Conservation (phyloP, 176 grass and related monocot species). For the Musa troglodytarum region DNA sequence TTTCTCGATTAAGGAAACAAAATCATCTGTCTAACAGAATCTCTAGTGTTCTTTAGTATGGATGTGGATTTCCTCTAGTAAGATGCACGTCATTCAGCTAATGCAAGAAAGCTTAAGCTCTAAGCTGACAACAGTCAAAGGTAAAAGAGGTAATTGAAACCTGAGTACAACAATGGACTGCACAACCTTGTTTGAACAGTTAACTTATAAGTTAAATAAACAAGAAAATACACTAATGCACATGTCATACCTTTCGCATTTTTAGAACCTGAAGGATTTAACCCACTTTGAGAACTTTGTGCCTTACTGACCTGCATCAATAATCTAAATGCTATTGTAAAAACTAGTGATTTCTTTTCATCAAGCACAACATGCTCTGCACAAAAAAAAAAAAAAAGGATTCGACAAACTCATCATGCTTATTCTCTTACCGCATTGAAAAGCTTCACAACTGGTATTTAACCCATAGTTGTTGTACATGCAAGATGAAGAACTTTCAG, state of each 20-base stretch:
- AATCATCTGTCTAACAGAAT: no score
- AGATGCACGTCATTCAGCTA: no score
- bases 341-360: background rate
- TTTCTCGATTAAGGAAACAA: no score
- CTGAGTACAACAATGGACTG: no score
- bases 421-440: slow-evolving; percentile 74
- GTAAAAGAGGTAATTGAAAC: no score
- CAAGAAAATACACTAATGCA: background rate
- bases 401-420: background rate
- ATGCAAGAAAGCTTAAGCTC: no score
- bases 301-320: slow-evolving; percentile 61
- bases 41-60: no score
- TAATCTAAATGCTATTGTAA: slow-evolving; percentile 1
- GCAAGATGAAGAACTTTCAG: slow-evolving; percentile 12
- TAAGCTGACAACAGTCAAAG: no score
- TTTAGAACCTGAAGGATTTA: slow-evolving; percentile 69
- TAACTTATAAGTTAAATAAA: no score
- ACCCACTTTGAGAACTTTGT: slow-evolving; percentile 62
- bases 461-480: slow-evolving; percentile 14
- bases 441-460: slow-evolving; percentile 62
- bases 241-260: slow-evolving; percentile 56
- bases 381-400: background rate
- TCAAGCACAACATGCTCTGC: background rate
- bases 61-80: no score
- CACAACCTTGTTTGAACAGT: no score